Conservation (phyloP, 306 rosid species). For the Cucumis melo region DNA sequence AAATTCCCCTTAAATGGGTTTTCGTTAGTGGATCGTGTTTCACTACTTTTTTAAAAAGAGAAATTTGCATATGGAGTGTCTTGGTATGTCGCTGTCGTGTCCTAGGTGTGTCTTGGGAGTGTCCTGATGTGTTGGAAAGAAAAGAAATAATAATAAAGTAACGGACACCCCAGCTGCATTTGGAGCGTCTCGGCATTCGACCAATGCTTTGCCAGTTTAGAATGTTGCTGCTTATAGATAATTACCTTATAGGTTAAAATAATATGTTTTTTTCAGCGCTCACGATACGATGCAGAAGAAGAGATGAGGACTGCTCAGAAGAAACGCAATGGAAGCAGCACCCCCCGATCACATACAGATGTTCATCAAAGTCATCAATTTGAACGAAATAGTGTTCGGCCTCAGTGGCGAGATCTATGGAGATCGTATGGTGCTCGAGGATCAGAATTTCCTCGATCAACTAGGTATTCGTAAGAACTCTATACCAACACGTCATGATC, state of each 20-base stretch:
- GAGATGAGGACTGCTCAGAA: conserved; percentile 66
- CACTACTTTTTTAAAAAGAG: too few species aligned
- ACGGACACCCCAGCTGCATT: too few species aligned
- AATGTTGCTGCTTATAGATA: too few species aligned
- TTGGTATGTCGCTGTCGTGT: too few species aligned
- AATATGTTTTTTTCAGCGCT: conserved; percentile 35
- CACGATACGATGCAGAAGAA: conserved; percentile 79
- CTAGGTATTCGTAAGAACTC: conserved; percentile 29
- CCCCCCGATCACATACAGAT: conserved; percentile 46
- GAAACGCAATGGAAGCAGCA: conserved; percentile 49
- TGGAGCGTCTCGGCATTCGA: too few species aligned
- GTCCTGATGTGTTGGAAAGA: too few species aligned
- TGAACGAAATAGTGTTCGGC: conserved; percentile 44
- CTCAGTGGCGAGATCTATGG: conserved; percentile 63
- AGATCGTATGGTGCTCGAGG: conserved; percentile 49
- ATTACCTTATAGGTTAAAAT: background rate
- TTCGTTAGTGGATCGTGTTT: too few species aligned
- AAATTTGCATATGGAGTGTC: too few species aligned
- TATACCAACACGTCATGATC: background rate
- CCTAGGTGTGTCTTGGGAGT: too few species aligned
- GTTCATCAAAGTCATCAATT: conserved; percentile 44
- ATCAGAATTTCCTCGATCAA: conserved; percentile 42
- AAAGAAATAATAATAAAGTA: too few species aligned
- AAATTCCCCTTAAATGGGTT: too few species aligned
- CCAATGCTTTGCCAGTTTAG: too few species aligned